Percentiles rank a stretch among this genome's conserved stretches.
phyloP scores from a whole-genome alignment of 257 asterid genomes.

The Solanum ossicruentum region DNA sequence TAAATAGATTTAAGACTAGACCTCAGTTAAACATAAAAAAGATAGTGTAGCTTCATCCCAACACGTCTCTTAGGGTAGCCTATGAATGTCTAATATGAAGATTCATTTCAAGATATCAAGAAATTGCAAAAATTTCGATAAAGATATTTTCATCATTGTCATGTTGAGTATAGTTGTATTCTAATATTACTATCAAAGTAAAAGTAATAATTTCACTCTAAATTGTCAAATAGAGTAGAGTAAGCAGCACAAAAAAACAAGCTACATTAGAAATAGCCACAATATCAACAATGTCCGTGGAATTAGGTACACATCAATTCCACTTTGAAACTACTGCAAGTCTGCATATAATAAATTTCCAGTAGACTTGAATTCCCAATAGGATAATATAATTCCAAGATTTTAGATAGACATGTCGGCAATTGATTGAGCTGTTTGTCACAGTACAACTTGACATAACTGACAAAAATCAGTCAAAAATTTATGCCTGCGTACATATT shows the following conservation, averaged over 20 bases:
- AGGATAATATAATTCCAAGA: neutral
- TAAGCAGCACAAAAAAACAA: neutral
- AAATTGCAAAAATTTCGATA: neutral
- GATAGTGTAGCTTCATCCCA: neutral
- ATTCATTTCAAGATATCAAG: neutral
- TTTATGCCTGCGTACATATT: neutral
- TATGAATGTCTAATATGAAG: neutral
- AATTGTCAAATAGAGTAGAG: neutral
- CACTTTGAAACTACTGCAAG: neutral
- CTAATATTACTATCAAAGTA: conserved; percentile 25
- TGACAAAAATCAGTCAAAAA: neutral
- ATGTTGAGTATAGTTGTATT: conserved; percentile 12
- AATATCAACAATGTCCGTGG: conserved; percentile 19
- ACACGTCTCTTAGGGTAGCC: neutral
- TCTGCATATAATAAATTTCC: neutral
- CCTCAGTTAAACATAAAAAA: neutral
- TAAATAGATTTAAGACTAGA: too few species aligned
- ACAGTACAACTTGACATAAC: neutral
- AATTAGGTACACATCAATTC: conserved; percentile 31
- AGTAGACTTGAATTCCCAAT: conserved; percentile 5
- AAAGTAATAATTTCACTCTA: neutral
- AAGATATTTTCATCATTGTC: conserved; percentile 7
- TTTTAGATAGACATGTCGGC: neutral
- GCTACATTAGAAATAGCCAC: conserved; percentile 18
- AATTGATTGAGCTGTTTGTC: neutral